Evolutionary conservation across 495 filamentous ascomycete genomes (phyloP), one percentile per base, ranked within the genome.

Genomic region (Lophiotrema nucula): DNA sequence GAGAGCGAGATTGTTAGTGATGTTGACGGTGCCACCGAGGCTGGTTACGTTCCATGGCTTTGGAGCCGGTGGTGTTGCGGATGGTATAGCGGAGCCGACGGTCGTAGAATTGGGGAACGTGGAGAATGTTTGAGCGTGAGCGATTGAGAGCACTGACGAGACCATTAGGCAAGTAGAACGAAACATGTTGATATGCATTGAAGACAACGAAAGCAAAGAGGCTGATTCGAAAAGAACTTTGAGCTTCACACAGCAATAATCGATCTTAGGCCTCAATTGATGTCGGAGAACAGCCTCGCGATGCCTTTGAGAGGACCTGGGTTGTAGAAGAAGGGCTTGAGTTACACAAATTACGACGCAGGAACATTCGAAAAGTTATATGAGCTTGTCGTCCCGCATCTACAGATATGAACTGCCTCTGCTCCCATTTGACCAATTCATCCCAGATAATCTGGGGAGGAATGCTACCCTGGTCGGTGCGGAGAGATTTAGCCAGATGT

Each of bases 1-100:
- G 16, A 46, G 38, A 5, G 58, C 51, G 31, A 62, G 58, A 26
- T 28, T 21, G 25, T 62, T 62, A 15, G 58, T 62, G n/a, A 62
- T 47, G 27, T 56, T 56, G 16, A 62, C 47, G 24, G 37, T 23
- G 16, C 58, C 51, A n/a, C 52, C 53, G 12, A n/a, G 38, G 39
- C 19, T 27, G n/a, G 58, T 62, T 13, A 52, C 47, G 24, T 62
- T 62, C 58, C 58, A 62, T 18, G 51, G 33, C 2, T 8, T 35
- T 35, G 31, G 8, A 8, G 53, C 35, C 24, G 35, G 27, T 21
- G 48, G 3, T 18, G 58, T 49, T 18, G 43, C 33, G 16, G 19
- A 11, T 13, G 56, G 47, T n/a, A n/a, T n/a, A n/a, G n/a, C n/a
- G n/a, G n/a, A n/a, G n/a, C n/a, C 8, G 8, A 23, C 28, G 4